These are phyloP conservation scores for Hapsidospora chrysogenum DNA, from an alignment of 495 filamentous ascomycete species.

Conservation along the genomic window DNA sequence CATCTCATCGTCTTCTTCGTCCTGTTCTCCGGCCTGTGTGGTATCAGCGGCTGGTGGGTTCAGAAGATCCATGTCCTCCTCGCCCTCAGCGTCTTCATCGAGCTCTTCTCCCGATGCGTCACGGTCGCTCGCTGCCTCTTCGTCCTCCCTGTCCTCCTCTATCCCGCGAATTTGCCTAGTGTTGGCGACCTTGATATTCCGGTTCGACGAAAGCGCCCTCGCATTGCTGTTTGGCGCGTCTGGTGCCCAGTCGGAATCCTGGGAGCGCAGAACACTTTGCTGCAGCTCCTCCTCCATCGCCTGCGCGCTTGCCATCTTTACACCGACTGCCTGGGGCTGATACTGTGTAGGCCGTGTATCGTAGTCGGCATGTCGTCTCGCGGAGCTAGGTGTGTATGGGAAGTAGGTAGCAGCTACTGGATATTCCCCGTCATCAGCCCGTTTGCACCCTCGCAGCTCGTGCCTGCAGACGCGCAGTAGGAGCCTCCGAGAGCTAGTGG, in stretches of 20 bases:
- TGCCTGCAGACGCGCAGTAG: too few relatives aligned
- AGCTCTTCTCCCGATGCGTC: constrained; percentile 16
- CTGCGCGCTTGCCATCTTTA: constrained; percentile 27
- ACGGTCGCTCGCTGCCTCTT: constrained; percentile 28
- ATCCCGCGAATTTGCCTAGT: background rate
- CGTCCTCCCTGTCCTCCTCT: constrained; percentile 5
- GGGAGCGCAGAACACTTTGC: constrained; percentile 27
- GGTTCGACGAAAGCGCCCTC: constrained; percentile 4
- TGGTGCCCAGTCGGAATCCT: constrained; percentile 14
- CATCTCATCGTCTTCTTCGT: constrained; percentile 10
- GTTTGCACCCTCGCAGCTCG: too few relatives aligned
- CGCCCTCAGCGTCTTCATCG: constrained; percentile 22
- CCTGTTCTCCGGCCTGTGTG: constrained; percentile 1
- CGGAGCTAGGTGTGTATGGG: too few relatives aligned
- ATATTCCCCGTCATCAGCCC: too few relatives aligned
- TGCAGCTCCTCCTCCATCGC: constrained; percentile 34
- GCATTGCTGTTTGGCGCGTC: background rate
- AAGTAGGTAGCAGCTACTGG: too few relatives aligned
- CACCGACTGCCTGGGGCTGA: too few relatives aligned
- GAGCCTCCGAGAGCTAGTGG: too few relatives aligned
- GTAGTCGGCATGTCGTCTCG: too few relatives aligned
- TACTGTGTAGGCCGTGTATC: too few relatives aligned
- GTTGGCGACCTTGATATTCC: background rate
- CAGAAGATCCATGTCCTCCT: constrained; percentile 16
- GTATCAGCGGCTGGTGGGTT: background rate